Percentiles rank a stretch among this genome's conserved stretches.
phyloP scores from a whole-genome alignment of 23 red algal genomes.

The Gracilaria domingensis region DNA sequence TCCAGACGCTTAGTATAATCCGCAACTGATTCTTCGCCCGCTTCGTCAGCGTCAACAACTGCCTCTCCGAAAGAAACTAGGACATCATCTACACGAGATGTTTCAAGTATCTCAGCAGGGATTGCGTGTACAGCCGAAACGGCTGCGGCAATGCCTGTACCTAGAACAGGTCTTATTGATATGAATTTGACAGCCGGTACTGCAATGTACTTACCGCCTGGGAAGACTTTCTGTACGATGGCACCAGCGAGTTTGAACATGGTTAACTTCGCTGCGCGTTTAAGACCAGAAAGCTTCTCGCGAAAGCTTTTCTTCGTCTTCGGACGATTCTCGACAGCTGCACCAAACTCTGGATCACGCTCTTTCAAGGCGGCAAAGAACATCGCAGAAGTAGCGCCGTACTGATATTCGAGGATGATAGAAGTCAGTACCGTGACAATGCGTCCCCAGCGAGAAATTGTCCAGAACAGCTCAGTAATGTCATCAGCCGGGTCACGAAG shows the following conservation, averaged over 20 bases:
- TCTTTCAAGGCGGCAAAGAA: slow-evolving; percentile 68
- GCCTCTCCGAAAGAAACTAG: slow-evolving; percentile 72
- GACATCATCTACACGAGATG: slow-evolving; percentile 64
- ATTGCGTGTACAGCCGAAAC: slow-evolving; percentile 64
- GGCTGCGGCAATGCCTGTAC: slow-evolving; percentile 45
- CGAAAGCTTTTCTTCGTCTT: slow-evolving; percentile 24
- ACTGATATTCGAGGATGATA: slow-evolving; percentile 42
- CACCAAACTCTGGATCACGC: slow-evolving; percentile 57
- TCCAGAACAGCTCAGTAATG: slow-evolving; percentile 64
- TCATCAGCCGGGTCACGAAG: slow-evolving; percentile 67
- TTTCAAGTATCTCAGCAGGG: slow-evolving; percentile 58
- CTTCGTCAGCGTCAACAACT: slow-evolving; percentile 69
- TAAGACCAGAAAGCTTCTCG: slow-evolving; percentile 26
- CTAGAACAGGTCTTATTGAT: slow-evolving; percentile 73
- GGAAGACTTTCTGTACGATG: slow-evolving; percentile 50
- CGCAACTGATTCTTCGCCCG: slow-evolving; percentile 42
- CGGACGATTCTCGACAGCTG: slow-evolving; percentile 10
- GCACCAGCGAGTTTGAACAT: slow-evolving; percentile 43
- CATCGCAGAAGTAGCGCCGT: slow-evolving; percentile 36
- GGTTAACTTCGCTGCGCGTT: slow-evolving; percentile 60
- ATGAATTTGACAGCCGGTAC: slow-evolving; percentile 70
- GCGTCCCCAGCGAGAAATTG: slow-evolving; percentile 71
- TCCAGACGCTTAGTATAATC: slow-evolving; percentile 60
- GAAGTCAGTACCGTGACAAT: slow-evolving; percentile 63
- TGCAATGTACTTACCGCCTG: slow-evolving; percentile 56